Evolutionary conservation across 108 stramenopile genomes (phyloP), one percentile per base, ranked within the genome.

Genomic region (Nitzschia inconspicua): DNA sequence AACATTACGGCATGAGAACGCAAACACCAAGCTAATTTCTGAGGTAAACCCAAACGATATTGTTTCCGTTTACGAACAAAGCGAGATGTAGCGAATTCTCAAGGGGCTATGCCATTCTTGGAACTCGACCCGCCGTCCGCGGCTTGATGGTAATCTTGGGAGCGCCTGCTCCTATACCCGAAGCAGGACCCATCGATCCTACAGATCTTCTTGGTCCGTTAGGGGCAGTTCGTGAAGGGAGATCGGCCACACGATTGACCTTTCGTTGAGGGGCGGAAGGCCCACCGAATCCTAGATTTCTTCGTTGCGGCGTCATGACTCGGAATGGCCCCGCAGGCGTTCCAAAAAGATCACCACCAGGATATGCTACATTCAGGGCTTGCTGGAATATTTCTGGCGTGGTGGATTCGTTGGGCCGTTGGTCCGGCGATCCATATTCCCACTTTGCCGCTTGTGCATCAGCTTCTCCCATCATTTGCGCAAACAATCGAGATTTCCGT

Each of bases 391-490:
- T n/a, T n/a, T n/a, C n/a, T n/a, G n/a, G n/a, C n/a, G n/a, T n/a
- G n/a, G n/a, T n/a, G n/a, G n/a, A n/a, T n/a, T n/a, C n/a, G n/a
- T n/a, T n/a, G n/a, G n/a, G n/a, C n/a, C 26, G 27, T 13, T 14
- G n/a, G 2, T 52, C 51, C 9, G 40, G 25, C 31, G 48, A 18
- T 11, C 62, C 62, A 24, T 28, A 51, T 28, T 63, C 62, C 62
- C 62, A 63, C 25, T 42, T 44, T n/a, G 60, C 68, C 3, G 77
- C 71, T 19, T 63, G 28, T 19, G 62, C 25, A 47, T 78, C 77
- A 4, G 72, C 72, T 46, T 67, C 67, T 40, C 63, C 77, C 58
- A 78, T 46, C 72, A 78, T 73, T 11, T 73, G 62, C 26, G 77
- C 77, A 60, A 73, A 73, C 3, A 63, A 39, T 23, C 72, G 60